Evolutionary conservation across 1,139 yeast genomes (phyloP), one percentile per base, ranked within the genome.

Genomic region (Eremothecium cymbalariae): DNA sequence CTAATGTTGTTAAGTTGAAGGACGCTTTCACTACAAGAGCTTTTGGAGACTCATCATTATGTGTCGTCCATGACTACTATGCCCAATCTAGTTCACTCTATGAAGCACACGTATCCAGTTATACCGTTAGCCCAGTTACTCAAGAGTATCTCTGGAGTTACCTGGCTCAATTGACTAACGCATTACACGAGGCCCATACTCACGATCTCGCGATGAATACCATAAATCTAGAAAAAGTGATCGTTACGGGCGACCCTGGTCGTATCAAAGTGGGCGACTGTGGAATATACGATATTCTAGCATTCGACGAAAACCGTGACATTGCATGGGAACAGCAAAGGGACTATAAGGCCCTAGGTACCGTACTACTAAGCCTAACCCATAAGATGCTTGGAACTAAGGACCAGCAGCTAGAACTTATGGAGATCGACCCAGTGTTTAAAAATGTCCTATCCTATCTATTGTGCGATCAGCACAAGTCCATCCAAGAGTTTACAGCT

Each of bases 11-110:
- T 2, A 67, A 69, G 25, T 60, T 86, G 6, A 70, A 73, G 34
- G 96, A 88, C 53, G 86, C 94, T 8, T 90, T 90, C 55, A 81
- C 95, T 1, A 78, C 93, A 8, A 72, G 85, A 43, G 83, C 88
- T 4, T 90, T 93, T 62, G 88, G 86, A 25, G 90, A 82, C 45
- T 68, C 71, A 41, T 76, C 84, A 2, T 60, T 80, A 37, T 73
- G 73, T 28, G 59, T 77, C 30, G 74, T 77, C 4, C 74, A 76
- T 51, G 93, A 81, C 46, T 83, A 72, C 53, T 77, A 68, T 52
- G 90, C 94, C 18, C 61, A 71, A 36, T 67, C 85, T 1, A 60
- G 61, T 34, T 77, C 86, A 2, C 57, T 82, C 28, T 61, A 65
- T 40, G 83, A 77, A 40, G 54, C 62, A 6, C 78, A 75, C 53